These are phyloP conservation scores for Chlorella vulgaris DNA, from an alignment of 139 green algal genomes.

Conservation along the genomic window DNA sequence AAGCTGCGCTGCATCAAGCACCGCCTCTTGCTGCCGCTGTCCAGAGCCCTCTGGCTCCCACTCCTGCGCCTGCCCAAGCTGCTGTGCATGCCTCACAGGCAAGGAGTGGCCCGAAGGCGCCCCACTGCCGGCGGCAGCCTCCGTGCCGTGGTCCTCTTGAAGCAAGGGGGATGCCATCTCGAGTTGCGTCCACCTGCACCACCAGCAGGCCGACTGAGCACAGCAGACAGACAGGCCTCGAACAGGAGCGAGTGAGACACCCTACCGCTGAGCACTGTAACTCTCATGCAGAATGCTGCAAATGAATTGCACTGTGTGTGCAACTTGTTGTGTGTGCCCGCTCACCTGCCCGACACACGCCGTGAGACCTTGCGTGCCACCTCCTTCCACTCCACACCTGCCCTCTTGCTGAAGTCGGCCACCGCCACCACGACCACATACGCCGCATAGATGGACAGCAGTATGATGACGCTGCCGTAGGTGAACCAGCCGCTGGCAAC, in stretches of 20 bases:
- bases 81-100: no score
- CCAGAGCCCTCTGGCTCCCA: no score
- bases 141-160: neutral
- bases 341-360: constrained; percentile 1
- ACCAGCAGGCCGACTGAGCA: neutral
- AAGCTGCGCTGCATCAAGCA: neutral
- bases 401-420: constrained; percentile 59
- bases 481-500: constrained; percentile 37
- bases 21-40: neutral
- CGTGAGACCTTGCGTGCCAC: constrained; percentile 18
- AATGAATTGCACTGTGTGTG: no score
- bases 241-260: no score
- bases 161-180: constrained; percentile 10
- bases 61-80: no score
- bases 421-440: constrained; percentile 77
- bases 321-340: no score
- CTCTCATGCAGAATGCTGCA: no score
- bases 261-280: no score
- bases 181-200: neutral
- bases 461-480: constrained; percentile 43
- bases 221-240: no score
- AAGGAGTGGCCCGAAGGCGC: no score
- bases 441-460: constrained; percentile 63
- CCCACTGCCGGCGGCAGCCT: neutral
- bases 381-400: constrained; percentile 56